Evolutionary conservation across 2,329 filamentous ascomycete species (phyloP).

Genomic region (Fusarium verticillioides): DNA sequence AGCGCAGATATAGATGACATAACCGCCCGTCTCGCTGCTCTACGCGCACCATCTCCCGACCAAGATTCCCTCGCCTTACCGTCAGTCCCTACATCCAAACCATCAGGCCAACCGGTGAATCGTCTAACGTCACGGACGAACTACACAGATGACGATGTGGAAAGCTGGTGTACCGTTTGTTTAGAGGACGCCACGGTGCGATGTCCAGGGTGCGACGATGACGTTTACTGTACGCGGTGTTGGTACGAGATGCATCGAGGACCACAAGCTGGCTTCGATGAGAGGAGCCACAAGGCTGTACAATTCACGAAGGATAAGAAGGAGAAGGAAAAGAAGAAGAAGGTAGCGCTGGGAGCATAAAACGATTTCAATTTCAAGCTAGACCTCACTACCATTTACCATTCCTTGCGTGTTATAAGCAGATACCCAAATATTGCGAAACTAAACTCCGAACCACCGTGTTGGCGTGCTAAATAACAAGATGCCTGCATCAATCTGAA

Average conservation of each 20-base stretch:
- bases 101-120: constrained; percentile 54
- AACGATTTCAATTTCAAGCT: constrained; percentile 21
- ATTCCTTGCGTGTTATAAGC: constrained; percentile 12
- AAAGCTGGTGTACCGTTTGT: constrained; percentile 85
- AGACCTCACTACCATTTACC: constrained; percentile 18
- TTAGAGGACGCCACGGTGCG: constrained; percentile 79
- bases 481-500: constrained; percentile 10
- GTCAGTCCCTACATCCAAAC: constrained; percentile 61
- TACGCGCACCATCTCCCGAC: constrained; percentile 52
- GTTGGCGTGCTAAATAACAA: constrained; percentile 6
- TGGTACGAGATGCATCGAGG: constrained; percentile 85
- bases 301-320: constrained; percentile 59
- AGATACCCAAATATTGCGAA: constrained; percentile 26
- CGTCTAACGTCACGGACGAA: constrained; percentile 53
- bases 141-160: constrained; percentile 76
- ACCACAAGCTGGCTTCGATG: constrained; percentile 75
- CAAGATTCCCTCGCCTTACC: constrained; percentile 56
- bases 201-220: constrained; percentile 76
- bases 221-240: constrained; percentile 81
- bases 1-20: constrained; percentile 56
- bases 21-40: constrained; percentile 62
- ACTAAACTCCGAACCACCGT: constrained; percentile 20
- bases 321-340: constrained; percentile 50
- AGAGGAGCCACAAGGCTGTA: constrained; percentile 74
- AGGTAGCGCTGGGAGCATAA: constrained; percentile 53